These are phyloP conservation scores for Chlorokybus atmophyticus DNA, from an alignment of 139 green algal species.

Conservation along the genomic window DNA sequence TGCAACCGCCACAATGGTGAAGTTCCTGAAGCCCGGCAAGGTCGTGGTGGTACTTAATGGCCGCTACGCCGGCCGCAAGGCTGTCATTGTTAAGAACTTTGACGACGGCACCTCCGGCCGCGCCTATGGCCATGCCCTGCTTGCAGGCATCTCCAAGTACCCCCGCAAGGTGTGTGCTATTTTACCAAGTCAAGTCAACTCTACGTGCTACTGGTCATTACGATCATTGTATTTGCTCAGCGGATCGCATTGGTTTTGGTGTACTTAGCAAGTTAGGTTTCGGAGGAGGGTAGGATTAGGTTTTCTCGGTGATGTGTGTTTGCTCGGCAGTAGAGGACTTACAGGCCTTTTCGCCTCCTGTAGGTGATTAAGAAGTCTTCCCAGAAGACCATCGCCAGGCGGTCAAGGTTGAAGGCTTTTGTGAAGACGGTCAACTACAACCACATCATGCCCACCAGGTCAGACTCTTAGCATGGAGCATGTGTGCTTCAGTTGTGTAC, in stretches of 20 bases:
- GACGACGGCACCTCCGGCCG: conserved; percentile 78
- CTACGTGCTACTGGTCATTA: too few species aligned
- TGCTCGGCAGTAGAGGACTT: too few species aligned
- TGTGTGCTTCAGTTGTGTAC: background rate
- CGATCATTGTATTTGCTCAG: too few species aligned
- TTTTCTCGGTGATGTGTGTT: background rate
- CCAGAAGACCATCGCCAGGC: conserved; percentile 54
- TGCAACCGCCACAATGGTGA: conserved; percentile 66
- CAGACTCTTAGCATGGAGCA: background rate
- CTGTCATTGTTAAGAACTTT: conserved; percentile 96
- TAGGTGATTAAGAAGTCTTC: conserved; percentile 35
- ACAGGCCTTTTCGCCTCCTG: too few species aligned
- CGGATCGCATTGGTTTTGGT: too few species aligned
- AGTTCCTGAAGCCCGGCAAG: conserved; percentile 77
- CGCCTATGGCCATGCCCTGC: conserved; percentile 85
- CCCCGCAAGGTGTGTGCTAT: conserved; percentile 79
- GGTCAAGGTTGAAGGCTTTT: conserved; percentile 63
- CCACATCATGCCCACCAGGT: conserved; percentile 95
- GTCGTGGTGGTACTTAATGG: conserved; percentile 75
- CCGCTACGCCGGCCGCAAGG: conserved; percentile 80
- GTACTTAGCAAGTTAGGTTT: too few species aligned
- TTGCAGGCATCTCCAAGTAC: conserved; percentile 85
- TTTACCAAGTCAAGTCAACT: too few species aligned
- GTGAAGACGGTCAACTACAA: conserved; percentile 99
- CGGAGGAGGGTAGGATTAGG: too few species aligned